These are phyloP conservation scores for Erodium trifolium DNA, from an alignment of 441 rosid genomes.

Conservation along the genomic window DNA sequence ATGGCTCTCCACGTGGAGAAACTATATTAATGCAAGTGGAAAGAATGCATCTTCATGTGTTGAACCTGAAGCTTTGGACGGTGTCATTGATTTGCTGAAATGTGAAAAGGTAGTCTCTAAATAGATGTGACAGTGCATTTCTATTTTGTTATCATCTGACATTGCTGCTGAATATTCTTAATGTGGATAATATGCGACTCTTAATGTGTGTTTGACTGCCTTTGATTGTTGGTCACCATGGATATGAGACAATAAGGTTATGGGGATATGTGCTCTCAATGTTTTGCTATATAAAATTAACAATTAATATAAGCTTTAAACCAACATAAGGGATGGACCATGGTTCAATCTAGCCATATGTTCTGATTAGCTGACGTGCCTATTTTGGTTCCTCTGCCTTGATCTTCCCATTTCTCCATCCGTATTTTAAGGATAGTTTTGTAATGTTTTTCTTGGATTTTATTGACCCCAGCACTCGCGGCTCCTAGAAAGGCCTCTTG, in stretches of 20 bases:
- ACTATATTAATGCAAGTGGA: slow-evolving; percentile 60
- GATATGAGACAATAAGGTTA: slow-evolving; percentile 1
- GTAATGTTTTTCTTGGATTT: slow-evolving; percentile 1
- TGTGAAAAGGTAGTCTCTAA: slow-evolving; percentile 65
- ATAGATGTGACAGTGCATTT: slow-evolving; percentile 10
- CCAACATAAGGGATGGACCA: neutral
- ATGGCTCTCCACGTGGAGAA: slow-evolving; percentile 88
- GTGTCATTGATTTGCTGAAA: slow-evolving; percentile 51
- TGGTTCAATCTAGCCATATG: neutral
- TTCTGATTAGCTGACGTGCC: neutral
- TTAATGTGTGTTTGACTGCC: neutral
- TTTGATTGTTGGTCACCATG: slow-evolving; percentile 6
- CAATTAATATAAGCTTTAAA: slow-evolving; percentile 3
- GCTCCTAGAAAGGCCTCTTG: slow-evolving; percentile 84
- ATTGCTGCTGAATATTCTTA: slow-evolving; percentile 7
- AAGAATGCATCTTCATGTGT: slow-evolving; percentile 52
- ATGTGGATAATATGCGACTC: neutral
- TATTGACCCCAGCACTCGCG: slow-evolving; percentile 53
- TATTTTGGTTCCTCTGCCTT: slow-evolving; percentile 6
- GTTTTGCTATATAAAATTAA: neutral
- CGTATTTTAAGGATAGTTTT: slow-evolving; percentile 1
- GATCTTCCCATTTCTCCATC: slow-evolving; percentile 8
- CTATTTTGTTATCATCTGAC: slow-evolving; percentile 9
- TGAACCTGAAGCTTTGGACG: slow-evolving; percentile 69
- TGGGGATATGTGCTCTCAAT: neutral